Evolutionary conservation across 2,329 filamentous ascomycete species (phyloP), one percentile per base, ranked within the genome.

Genomic region (Penicillium sp.): DNA sequence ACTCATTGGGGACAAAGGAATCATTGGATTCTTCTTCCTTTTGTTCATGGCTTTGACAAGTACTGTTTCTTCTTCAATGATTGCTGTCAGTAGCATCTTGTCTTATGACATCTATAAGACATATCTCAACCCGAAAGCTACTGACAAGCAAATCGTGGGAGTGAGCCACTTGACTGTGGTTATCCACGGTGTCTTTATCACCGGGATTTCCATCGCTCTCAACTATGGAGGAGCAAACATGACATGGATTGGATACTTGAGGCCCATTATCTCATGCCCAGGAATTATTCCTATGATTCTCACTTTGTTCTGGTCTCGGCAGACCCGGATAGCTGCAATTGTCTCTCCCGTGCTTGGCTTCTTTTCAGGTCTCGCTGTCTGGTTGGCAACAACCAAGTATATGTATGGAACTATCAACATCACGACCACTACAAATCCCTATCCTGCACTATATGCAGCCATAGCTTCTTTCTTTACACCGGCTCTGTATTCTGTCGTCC

Each of bases 1-100:
- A 0, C 63, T 80, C 0, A 73, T 79, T 9, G 78, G 78, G 6
- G 68, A 70, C 40, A 69, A 70, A 10, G 78, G 75, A 0, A 76
- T 76, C 10, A 69, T 72, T 3, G 78, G 71, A 2, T 74, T 78
- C 45, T 74, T 82, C 16, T 71, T 82, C 0, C 67, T 81, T 8
- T 66, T 81, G 1, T 82, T 81, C 66, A 82, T 82, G 79, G 78
- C 79, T 4, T 61, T 81, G 26, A 82, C 80, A 0, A 78, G 75
- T 49, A 81, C 78, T 0, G 73, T 80, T 0, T 80, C 78, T 0
- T 79, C 79, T 0, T 77, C 74, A 5, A 77, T 80, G 71, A 81
- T 82, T 45, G 79, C 79, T 1, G 79, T 81, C 22, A 78, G 75
- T 67, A 78, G 75, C 53, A 81, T 82, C 41, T 66, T 81, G 8